A percentile compares a stretch with the other conserved stretches of the same genome.
Conservation (phyloP, 1,139 yeast genomes). For the Zygoascus hellenicus region DNA sequence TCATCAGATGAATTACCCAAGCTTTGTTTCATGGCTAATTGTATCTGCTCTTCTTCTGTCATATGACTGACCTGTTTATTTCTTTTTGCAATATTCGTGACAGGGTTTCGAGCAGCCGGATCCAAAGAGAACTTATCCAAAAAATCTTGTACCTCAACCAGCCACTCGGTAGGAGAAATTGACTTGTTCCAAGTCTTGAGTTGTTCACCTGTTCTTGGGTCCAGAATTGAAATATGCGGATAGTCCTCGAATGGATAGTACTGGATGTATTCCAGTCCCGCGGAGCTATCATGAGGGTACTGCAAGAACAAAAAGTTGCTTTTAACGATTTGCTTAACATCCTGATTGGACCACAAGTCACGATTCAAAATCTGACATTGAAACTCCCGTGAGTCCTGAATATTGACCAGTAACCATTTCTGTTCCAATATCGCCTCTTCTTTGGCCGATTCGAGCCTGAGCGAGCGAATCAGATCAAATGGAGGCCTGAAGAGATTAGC, state of each 20-base stretch:
- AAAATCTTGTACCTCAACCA: slow-evolving; percentile 40
- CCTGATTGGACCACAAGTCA: slow-evolving; percentile 82
- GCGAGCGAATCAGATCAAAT: slow-evolving; percentile 70
- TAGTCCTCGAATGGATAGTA: slow-evolving; percentile 63
- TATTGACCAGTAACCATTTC: slow-evolving; percentile 82
- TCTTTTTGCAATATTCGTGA: slow-evolving; percentile 31
- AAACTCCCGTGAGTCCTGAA: slow-evolving; percentile 81
- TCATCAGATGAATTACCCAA: slow-evolving; percentile 38
- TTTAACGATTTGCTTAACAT: slow-evolving; percentile 57
- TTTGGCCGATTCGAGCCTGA: slow-evolving; percentile 69
- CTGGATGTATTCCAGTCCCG: slow-evolving; percentile 63
- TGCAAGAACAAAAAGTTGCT: slow-evolving; percentile 67
- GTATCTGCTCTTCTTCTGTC: slow-evolving; percentile 81
- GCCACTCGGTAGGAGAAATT: slow-evolving; percentile 54
- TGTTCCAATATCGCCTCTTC: slow-evolving; percentile 52
- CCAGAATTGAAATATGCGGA: slow-evolving; percentile 90
- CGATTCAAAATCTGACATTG: slow-evolving; percentile 85
- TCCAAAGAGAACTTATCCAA: slow-evolving; percentile 59
- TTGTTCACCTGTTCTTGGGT: slow-evolving; percentile 93
- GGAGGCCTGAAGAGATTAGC: slow-evolving; percentile 90
- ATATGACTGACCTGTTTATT: slow-evolving; percentile 35
- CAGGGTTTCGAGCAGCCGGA: slow-evolving; percentile 63
- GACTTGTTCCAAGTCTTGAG: slow-evolving; percentile 64
- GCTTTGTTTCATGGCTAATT: slow-evolving; percentile 69
- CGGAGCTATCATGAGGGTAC: slow-evolving; percentile 69